Percentiles rank a stretch among this genome's conserved stretches.
Conservation (phyloP, 2,329 filamentous ascomycete species). For the Neurospora sp. region DNA sequence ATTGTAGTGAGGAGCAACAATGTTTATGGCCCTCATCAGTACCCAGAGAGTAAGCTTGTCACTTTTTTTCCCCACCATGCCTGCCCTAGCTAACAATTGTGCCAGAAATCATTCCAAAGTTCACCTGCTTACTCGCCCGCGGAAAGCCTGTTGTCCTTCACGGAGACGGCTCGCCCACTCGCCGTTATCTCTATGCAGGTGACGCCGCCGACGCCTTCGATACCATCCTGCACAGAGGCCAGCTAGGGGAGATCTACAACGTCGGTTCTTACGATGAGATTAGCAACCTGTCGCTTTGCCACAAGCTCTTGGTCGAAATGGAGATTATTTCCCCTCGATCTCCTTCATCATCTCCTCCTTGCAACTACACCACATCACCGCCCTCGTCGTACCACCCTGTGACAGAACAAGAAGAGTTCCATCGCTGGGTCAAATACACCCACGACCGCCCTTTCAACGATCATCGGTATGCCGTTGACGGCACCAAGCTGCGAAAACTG, state of each 20-base stretch:
- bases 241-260: conserved; percentile 70
- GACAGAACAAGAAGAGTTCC: conserved; percentile 40
- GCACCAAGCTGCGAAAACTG: conserved; percentile 53
- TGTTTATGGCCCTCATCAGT: conserved; percentile 77
- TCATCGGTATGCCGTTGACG: conserved; percentile 61
- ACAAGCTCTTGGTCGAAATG: conserved; percentile 53
- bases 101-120: conserved; percentile 74
- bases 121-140: conserved; percentile 61
- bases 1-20: conserved; percentile 79
- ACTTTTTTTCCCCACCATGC: not conserved
- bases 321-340: conserved; percentile 27
- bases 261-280: conserved; percentile 70
- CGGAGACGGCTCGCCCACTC: conserved; percentile 63
- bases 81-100: not conserved
- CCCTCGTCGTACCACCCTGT: conserved; percentile 21
- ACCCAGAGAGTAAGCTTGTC: conserved; percentile 61
- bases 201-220: conserved; percentile 77
- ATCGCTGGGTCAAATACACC: conserved; percentile 62
- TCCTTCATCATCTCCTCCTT: not conserved
- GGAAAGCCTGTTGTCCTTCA: conserved; percentile 60
- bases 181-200: conserved; percentile 67
- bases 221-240: conserved; percentile 70
- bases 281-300: conserved; percentile 61
- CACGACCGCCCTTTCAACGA: conserved; percentile 73
- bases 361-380: not conserved